These are phyloP conservation scores for Pisolithus thermaeus DNA, from an alignment of 1,284 basidiomycete genomes.

Conservation along the genomic window DNA sequence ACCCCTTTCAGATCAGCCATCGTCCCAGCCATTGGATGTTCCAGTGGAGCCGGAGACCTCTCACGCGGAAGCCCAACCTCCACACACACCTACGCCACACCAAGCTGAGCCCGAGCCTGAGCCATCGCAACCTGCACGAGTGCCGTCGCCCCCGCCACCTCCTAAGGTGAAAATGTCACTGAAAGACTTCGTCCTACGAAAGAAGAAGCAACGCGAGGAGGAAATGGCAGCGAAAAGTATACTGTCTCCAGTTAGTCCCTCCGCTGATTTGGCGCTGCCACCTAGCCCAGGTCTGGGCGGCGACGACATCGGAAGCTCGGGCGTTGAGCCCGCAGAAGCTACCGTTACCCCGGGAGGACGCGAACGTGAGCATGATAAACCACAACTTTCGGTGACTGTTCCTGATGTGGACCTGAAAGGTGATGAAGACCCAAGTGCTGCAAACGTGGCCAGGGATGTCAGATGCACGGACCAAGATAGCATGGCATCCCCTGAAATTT, in stretches of 20 bases:
- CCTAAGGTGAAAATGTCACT: conserved; percentile 47
- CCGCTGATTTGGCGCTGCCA: conserved; percentile 10
- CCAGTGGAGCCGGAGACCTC: neutral
- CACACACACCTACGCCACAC: conserved; percentile 3
- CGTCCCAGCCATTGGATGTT: neutral
- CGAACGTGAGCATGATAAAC: neutral
- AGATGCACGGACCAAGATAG: no score
- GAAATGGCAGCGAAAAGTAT: conserved; percentile 27
- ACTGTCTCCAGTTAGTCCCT: conserved; percentile 17
- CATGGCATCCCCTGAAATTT: no score
- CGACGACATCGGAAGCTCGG: conserved; percentile 13
- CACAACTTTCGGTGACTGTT: no score
- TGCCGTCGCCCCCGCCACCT: conserved; percentile 20
- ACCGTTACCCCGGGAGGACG: neutral
- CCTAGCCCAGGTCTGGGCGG: conserved; percentile 20
- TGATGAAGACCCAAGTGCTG: no score
- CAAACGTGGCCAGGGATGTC: no score
- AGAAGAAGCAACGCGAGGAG: conserved; percentile 40
- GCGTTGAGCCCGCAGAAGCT: neutral
- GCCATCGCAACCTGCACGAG: conserved; percentile 7
- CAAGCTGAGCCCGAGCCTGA: conserved; percentile 8
- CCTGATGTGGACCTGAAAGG: no score
- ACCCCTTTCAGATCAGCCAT: no score
- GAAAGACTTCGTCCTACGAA: conserved; percentile 43
- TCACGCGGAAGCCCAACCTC: neutral